Percentiles rank a stretch among this genome's conserved stretches.
Evolutionary conservation across 2,329 filamentous ascomycete species (phyloP).

Genomic region (Neofusicoccum ribis): DNA sequence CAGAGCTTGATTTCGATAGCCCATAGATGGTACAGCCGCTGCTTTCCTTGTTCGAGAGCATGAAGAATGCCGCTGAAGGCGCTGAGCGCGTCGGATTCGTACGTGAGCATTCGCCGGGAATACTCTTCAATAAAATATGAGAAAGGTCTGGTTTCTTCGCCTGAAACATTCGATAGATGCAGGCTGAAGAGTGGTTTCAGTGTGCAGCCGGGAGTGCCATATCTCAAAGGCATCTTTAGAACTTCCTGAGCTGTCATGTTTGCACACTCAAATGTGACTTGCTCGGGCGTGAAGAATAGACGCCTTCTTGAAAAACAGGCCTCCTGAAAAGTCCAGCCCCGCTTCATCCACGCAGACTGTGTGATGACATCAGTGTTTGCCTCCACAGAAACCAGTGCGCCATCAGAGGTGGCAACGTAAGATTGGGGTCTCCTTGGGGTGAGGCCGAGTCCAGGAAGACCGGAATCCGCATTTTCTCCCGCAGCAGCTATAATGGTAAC

Average conservation of each 20-base stretch:
- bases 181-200: background rate
- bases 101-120: background rate
- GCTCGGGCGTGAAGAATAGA: conserved; percentile 1
- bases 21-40: too few relatives aligned
- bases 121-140: background rate
- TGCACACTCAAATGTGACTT: conserved; percentile 4
- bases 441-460: background rate
- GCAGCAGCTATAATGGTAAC: background rate
- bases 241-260: background rate
- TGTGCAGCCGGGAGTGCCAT: background rate
- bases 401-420: background rate
- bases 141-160: background rate
- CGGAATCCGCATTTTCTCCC: background rate
- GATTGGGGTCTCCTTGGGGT: background rate
- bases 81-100: background rate
- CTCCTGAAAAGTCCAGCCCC: conserved; percentile 5
- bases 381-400: background rate
- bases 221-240: background rate
- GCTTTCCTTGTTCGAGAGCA: too few relatives aligned
- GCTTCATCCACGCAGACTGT: conserved; percentile 2
- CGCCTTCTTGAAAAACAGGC: background rate
- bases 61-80: background rate
- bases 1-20: too few relatives aligned
- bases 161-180: background rate
- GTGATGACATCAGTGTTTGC: background rate